Evolutionary conservation across 2,329 filamentous ascomycete species (phyloP).

Genomic region (Lasiodiplodia theobromae): DNA sequence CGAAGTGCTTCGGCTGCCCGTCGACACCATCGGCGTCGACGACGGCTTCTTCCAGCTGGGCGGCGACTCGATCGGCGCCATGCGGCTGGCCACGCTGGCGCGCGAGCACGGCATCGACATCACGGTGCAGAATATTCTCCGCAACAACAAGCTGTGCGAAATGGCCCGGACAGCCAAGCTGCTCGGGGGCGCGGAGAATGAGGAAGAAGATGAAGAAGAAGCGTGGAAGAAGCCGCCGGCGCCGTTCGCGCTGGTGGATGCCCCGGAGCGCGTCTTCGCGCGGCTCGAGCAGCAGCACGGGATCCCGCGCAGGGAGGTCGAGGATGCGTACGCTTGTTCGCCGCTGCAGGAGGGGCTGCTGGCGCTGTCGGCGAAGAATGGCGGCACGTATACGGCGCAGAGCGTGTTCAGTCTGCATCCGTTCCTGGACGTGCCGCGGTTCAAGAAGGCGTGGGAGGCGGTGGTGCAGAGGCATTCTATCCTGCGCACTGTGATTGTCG

Average conservation of each 20-base stretch:
- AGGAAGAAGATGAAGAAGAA: no score
- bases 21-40: neutral
- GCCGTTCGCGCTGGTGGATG: neutral
- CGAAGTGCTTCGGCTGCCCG: constrained; percentile 5
- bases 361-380: constrained; percentile 55
- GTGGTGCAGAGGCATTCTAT: constrained; percentile 69
- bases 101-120: constrained; percentile 29
- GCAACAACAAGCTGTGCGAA: constrained; percentile 32
- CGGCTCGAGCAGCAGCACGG: constrained; percentile 4
- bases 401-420: constrained; percentile 41
- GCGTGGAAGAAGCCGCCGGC: neutral
- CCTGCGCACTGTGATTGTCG: constrained; percentile 70
- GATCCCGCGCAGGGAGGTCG: constrained; percentile 35
- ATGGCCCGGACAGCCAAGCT: constrained; percentile 32
- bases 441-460: constrained; percentile 51
- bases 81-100: constrained; percentile 34
- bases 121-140: constrained; percentile 35
- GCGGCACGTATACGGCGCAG: constrained; percentile 49
- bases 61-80: constrained; percentile 45
- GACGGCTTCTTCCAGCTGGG: constrained; percentile 41
- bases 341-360: constrained; percentile 63
- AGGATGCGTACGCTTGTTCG: constrained; percentile 64
- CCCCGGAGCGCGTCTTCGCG: neutral
- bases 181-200: constrained; percentile 25
- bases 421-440: constrained; percentile 36